phyloP scores from a whole-genome alignment of 352 stramenopile genomes.

The Phytophthora rubi region DNA sequence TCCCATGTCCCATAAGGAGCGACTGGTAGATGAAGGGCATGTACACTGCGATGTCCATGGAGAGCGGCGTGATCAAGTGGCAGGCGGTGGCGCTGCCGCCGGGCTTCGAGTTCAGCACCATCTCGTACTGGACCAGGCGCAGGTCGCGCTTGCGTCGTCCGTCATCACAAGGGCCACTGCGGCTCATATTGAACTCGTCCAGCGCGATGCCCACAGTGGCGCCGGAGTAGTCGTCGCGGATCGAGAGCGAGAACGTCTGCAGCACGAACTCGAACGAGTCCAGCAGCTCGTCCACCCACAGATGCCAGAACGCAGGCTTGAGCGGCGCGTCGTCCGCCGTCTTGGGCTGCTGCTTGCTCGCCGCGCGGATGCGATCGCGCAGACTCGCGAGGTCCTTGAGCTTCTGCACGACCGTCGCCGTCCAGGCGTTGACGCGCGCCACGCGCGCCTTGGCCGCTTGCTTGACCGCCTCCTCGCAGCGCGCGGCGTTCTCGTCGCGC shows the following conservation, averaged over 20 bases:
- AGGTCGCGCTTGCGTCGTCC: conserved; percentile 54
- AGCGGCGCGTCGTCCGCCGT: conserved; percentile 20
- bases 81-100: conserved; percentile 41
- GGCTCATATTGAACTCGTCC: conserved; percentile 66
- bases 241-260: conserved; percentile 54
- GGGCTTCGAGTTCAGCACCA: conserved; percentile 67
- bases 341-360: conserved; percentile 31
- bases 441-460: conserved; percentile 60
- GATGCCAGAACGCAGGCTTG: conserved; percentile 64
- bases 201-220: conserved; percentile 63
- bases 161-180: conserved; percentile 34
- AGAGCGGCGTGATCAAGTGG: conserved; percentile 58
- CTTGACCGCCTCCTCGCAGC: conserved; percentile 60
- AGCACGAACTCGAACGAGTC: conserved; percentile 74
- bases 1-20: conserved; percentile 56
- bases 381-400: conserved; percentile 57
- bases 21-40: conserved; percentile 77
- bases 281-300: conserved; percentile 65
- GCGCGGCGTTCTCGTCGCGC: conserved; percentile 65
- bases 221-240: conserved; percentile 66
- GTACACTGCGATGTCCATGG: conserved; percentile 60
- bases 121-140: conserved; percentile 65
- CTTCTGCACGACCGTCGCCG: conserved; percentile 61
- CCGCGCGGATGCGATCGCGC: conserved; percentile 38
- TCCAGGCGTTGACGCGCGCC: conserved; percentile 64